phyloP scores from a whole-genome alignment of 495 filamentous ascomycete genomes.

The Aspergillus panamensis region DNA sequence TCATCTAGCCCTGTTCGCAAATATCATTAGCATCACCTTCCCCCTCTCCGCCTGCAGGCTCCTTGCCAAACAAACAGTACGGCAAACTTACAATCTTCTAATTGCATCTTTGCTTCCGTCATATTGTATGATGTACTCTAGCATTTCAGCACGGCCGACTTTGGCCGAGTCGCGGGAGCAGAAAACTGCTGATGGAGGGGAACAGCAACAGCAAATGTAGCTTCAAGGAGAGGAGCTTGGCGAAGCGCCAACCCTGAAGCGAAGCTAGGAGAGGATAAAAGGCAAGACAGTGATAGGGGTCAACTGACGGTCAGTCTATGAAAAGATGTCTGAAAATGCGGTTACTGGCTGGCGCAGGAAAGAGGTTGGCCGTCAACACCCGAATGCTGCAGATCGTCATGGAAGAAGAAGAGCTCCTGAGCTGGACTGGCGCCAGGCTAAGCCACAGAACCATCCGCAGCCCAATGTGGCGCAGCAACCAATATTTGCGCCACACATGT shows the following conservation, averaged over 20 bases:
- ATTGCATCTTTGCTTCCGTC: constrained; percentile 74
- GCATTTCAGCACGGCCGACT: constrained; percentile 42
- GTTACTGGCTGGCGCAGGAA: neutral
- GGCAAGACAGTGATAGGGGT: neutral
- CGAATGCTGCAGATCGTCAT: constrained; percentile 6
- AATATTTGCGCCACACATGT: constrained; percentile 1
- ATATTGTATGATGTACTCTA: constrained; percentile 50
- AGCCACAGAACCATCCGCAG: constrained; percentile 10
- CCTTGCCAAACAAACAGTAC: neutral
- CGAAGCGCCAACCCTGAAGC: constrained; percentile 29
- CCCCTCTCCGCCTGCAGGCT: neutral
- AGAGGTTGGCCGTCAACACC: constrained; percentile 5
- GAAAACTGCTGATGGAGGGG: constrained; percentile 20
- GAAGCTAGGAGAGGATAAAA: constrained; percentile 9
- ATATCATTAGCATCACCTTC: constrained; percentile 11
- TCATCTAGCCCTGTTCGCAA: constrained; percentile 78
- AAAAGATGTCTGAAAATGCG: neutral
- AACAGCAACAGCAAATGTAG: constrained; percentile 26
- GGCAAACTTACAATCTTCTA: constrained; percentile 76
- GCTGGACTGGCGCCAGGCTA: constrained; percentile 1
- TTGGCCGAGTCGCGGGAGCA: constrained; percentile 17
- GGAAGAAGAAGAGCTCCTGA: constrained; percentile 13
- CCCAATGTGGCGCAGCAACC: constrained; percentile 13
- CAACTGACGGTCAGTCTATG: constrained; percentile 3
- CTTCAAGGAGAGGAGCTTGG: constrained; percentile 33